Evolutionary conservation across 805 yeast species (phyloP), one percentile per base, ranked within the genome.

Genomic region (Ogataea polymorpha): DNA sequence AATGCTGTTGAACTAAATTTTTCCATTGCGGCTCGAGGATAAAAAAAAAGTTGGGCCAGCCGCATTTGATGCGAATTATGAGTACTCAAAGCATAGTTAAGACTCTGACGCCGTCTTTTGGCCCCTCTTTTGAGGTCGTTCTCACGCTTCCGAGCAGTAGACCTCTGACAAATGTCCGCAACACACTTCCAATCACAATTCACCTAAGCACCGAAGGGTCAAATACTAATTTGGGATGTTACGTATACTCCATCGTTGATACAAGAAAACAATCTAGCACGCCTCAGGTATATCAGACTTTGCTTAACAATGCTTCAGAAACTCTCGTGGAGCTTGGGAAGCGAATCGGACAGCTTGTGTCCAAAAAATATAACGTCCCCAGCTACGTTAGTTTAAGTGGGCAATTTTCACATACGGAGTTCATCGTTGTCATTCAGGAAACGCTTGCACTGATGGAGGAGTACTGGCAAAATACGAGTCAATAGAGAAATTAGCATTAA

Each of bases 361-460:
- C 68, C 4, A 66, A 64, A 44, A 71, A 66, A 42, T 72, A 63
- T 41, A 50, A 53, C 2, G 50, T 56, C 11, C 80, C 80, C 2
- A 56, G 69, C 13, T 75, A 75, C 48, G 74, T 73, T 4, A 64
- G 69, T 45, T 43, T 73, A 6, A 69, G 68, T 45, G 79, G 77
- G 0, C 46, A 54, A 13, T 56, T 72, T 23, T 52, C 55, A 2
- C 40, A 60, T 6, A 66, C 64, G 13, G 70, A 71, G 17, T 55
- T 63, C 27, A 29, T 65, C 5, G 40, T 42, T 2, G 50, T 58
- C 25, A 54, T 63, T 5, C 63, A 56, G 37, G 55, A 53, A 13
- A 46, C 65, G 0, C 37, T 67, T 4, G 48, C 52, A 3, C 39
- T 56, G 17, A 59, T 72, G 11, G 67, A 66, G 13, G 46, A 48